These are phyloP conservation scores for Aspergillus saccharolyticus DNA, from an alignment of 495 filamentous ascomycete species.

Conservation along the genomic window DNA sequence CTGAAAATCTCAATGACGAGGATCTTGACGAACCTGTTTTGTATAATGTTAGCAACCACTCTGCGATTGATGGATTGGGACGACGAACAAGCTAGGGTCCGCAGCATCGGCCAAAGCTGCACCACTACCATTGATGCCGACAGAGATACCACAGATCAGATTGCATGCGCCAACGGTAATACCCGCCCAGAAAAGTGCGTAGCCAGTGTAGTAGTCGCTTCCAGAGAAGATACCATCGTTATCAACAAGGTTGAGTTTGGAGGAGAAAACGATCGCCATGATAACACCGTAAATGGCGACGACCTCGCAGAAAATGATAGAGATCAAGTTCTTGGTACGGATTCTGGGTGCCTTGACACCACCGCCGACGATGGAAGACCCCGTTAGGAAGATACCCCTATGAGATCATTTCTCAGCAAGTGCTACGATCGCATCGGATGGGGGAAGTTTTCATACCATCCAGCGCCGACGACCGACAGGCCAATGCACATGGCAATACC, in stretches of 20 bases:
- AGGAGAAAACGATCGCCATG: constrained; percentile 96
- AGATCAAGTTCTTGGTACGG: constrained; percentile 98
- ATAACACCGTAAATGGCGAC: constrained; percentile 99
- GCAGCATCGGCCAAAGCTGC: constrained; percentile 95
- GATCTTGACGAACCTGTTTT: constrained; percentile 88
- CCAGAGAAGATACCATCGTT: constrained; percentile 53
- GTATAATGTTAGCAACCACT: constrained; percentile 16
- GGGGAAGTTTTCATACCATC: constrained; percentile 64
- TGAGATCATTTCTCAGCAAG: constrained; percentile 13
- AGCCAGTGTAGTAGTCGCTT: constrained; percentile 89
- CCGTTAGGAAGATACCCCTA: constrained; percentile 98
- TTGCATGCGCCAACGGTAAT: constrained; percentile 93
- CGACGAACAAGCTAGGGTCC: constrained; percentile 77
- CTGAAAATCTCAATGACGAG: constrained; percentile 99
- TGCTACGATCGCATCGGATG: no score
- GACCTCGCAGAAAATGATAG: constrained; percentile 99
- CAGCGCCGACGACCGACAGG: constrained; percentile 90
- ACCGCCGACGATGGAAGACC: constrained; percentile 95
- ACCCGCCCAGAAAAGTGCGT: constrained; percentile 92
- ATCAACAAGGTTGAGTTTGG: constrained; percentile 62
- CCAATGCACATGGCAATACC: constrained; percentile 95
- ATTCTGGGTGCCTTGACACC: constrained; percentile 95
- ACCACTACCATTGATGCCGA: constrained; percentile 96
- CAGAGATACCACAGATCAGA: constrained; percentile 89
- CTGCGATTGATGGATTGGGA: background rate